These are phyloP conservation scores for Falciphora oryzae DNA, from an alignment of 2,329 filamentous ascomycete species.

Conservation along the genomic window DNA sequence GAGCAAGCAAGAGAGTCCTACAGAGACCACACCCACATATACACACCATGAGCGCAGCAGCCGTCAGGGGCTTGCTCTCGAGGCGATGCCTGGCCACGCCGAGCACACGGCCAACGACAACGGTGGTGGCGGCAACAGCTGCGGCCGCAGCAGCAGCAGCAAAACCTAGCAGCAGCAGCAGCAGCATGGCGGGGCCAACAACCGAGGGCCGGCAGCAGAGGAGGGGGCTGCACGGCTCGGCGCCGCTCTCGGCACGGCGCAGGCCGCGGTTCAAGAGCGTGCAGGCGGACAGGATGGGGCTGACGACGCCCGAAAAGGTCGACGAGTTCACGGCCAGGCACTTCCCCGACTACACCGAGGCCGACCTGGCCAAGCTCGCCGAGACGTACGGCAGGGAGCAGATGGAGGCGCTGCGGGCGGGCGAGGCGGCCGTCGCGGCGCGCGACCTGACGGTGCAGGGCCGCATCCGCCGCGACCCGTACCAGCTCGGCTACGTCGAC, in stretches of 20 bases:
- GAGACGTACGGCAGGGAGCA: constrained; percentile 75
- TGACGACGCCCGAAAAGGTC: constrained; percentile 38
- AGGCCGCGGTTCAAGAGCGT: constrained; percentile 47
- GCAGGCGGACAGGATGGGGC: constrained; percentile 45
- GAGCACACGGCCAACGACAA: neutral
- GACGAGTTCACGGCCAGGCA: constrained; percentile 38
- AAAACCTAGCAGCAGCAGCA: neutral
- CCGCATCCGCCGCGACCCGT: constrained; percentile 64
- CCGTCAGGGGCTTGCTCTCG: constrained; percentile 45
- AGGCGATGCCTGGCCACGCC: constrained; percentile 21
- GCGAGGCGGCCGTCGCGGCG: constrained; percentile 68
- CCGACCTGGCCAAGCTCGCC: constrained; percentile 57
- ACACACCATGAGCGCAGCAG: constrained; percentile 47
- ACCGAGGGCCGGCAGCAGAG: neutral
- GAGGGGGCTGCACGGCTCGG: constrained; percentile 41
- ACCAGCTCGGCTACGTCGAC: constrained; percentile 71
- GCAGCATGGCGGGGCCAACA: neutral
- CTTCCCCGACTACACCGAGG: constrained; percentile 60
- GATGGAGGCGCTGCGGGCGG: constrained; percentile 73
- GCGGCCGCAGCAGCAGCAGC: constrained; percentile 14
- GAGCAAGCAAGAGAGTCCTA: neutral
- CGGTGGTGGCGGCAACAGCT: neutral
- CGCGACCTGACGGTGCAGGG: constrained; percentile 71
- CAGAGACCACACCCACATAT: neutral
- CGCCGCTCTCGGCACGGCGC: constrained; percentile 38